phyloP scores from a whole-genome alignment of 228 moss, liverwort and hornwort genomes.

The Sphagnum fallax region DNA sequence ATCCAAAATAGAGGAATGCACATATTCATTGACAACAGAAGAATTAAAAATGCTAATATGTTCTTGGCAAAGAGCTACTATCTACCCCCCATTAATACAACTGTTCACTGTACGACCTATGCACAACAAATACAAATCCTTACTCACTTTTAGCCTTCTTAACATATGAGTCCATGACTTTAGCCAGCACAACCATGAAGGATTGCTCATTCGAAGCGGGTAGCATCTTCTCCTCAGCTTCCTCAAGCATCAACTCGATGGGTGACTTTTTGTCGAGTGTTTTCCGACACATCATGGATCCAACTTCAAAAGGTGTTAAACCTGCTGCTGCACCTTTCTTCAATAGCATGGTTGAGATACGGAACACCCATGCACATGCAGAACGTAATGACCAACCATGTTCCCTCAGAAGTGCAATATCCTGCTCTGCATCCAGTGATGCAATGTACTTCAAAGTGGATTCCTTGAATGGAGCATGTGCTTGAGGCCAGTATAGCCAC shows the following conservation, averaged over 20 bases:
- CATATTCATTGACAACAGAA: too few species aligned
- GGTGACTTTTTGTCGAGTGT: slow-evolving; percentile 54
- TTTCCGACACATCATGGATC: slow-evolving; percentile 95
- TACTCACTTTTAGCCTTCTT: slow-evolving; percentile 19
- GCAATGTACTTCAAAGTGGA: slow-evolving; percentile 59
- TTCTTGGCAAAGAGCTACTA: too few species aligned
- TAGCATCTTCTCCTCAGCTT: slow-evolving; percentile 38
- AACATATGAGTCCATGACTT: slow-evolving; percentile 39
- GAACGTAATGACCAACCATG: slow-evolving; percentile 68
- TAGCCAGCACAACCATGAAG: slow-evolving; percentile 50
- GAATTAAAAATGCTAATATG: too few species aligned
- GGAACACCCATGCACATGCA: slow-evolving; percentile 67
- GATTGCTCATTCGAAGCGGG: slow-evolving; percentile 23
- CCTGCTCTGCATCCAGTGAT: slow-evolving; percentile 63
- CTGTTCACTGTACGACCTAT: slow-evolving; percentile 4
- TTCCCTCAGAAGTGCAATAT: slow-evolving; percentile 57
- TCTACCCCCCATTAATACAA: too few species aligned
- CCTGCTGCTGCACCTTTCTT: slow-evolving; percentile 92
- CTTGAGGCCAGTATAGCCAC: slow-evolving; percentile 94
- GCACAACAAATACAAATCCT: slow-evolving; percentile 36
- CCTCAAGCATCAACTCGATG: slow-evolving; percentile 78
- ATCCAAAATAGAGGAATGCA: too few species aligned
- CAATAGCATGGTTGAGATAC: slow-evolving; percentile 78
- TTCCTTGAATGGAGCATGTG: slow-evolving; percentile 35
- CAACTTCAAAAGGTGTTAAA: slow-evolving; percentile 67